These are phyloP conservation scores for Collybia mongolica DNA, from an alignment of 768 basidiomycete species.

Conservation along the genomic window DNA sequence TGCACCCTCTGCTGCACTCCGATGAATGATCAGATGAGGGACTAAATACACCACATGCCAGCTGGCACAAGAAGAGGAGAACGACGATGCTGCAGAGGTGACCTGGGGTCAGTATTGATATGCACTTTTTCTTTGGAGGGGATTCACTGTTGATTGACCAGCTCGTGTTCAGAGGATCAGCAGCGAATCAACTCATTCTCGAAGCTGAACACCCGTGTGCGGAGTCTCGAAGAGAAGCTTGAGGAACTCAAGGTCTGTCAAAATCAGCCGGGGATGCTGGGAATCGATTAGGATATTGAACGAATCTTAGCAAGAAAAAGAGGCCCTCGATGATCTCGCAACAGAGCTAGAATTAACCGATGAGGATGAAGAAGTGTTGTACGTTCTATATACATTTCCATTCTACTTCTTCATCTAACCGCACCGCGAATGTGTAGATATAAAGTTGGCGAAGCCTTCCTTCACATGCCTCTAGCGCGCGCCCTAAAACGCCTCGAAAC, in stretches of 20 bases:
- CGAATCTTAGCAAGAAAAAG: slow-evolving; percentile 80
- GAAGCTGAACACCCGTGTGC: slow-evolving; percentile 80
- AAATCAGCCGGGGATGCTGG: background rate
- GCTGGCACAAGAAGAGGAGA: slow-evolving; percentile 78
- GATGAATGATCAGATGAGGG: slow-evolving; percentile 1
- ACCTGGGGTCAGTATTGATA: slow-evolving; percentile 66
- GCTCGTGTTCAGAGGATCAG: slow-evolving; percentile 65
- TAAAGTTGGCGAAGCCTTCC: slow-evolving; percentile 86
- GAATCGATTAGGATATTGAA: slow-evolving; percentile 6
- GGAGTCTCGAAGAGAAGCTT: slow-evolving; percentile 70
- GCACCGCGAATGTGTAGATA: slow-evolving; percentile 52
- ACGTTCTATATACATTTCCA: slow-evolving; percentile 21
- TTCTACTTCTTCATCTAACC: background rate
- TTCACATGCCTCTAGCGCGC: slow-evolving; percentile 68
- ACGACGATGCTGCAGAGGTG: slow-evolving; percentile 72
- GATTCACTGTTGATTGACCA: slow-evolving; percentile 6
- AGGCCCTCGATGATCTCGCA: slow-evolving; percentile 85
- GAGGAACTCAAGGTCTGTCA: slow-evolving; percentile 65
- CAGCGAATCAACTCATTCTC: slow-evolving; percentile 91
- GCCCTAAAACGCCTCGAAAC: slow-evolving; percentile 72
- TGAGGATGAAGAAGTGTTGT: slow-evolving; percentile 81
- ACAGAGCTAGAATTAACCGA: slow-evolving; percentile 89
- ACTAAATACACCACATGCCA: slow-evolving; percentile 22
- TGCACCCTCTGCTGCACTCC: slow-evolving; percentile 11
- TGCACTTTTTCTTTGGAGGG: background rate